Evolutionary conservation across 352 stramenopile species (phyloP), one percentile per base, ranked within the genome.

Genomic region (Pythium apleroticum): DNA sequence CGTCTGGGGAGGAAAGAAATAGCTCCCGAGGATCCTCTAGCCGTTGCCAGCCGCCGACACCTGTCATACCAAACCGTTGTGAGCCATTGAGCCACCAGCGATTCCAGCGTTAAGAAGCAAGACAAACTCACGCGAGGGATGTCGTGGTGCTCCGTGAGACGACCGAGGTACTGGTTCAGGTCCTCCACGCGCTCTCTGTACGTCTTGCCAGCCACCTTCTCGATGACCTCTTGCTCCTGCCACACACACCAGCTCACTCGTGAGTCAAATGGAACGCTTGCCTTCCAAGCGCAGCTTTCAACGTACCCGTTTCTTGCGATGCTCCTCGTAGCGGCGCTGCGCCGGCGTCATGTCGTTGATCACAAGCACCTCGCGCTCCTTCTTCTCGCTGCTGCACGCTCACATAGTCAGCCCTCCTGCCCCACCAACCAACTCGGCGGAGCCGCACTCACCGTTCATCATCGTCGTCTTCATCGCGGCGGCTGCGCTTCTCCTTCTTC

Each of bases 121-220:
- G 2, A 19, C 15, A 1, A 39, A 74, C 81, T 55, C 80, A 99
- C 93, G 46, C 97, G 86, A 64, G 97, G 97, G 69, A 99, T 97
- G 73, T 99, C 97, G 77, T 99, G 98, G 68, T 98, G 95, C 80
- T 99, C 97, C 1, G 97, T 99, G 57, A 99, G 78, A 41, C 87
- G 93, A 37, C 91, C 83, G 12, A 99, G 80, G 58, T 98, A 95
- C 76, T 98, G 81, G 74, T 99, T 99, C 66, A 98, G 97, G 66
- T 98, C 89, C 75, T 99, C 97, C 11, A 99, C 92, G 55, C 91
- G 79, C 69, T 98, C 85, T 60, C 93, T 78, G 70, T 97, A 97
- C 31, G 90, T 97, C 69, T 94, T 94, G 37, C 76, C 77, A 2
- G 85, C 88, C 60, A 89, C 54, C 58, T 97, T 95, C 39, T 92